phyloP scores from a whole-genome alignment of 139 green algal species.

The Coccomyxa sp. region DNA sequence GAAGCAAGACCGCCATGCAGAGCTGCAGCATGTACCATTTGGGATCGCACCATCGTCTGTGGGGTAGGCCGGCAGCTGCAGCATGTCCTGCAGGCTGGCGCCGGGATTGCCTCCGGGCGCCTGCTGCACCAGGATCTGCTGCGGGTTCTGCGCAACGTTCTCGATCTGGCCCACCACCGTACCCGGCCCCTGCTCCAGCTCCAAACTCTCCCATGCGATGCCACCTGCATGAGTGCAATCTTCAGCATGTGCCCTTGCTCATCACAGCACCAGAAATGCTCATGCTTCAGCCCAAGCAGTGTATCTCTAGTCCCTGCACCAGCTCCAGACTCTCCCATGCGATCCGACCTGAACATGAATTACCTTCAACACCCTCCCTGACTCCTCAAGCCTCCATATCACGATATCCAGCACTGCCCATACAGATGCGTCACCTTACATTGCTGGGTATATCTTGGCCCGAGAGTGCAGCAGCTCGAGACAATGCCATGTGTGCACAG shows the following conservation, averaged over 20 bases:
- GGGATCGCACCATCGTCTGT: no score
- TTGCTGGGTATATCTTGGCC: neutral
- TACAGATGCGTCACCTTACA: neutral
- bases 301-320: neutral
- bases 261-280: no score
- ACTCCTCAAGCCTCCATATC: no score
- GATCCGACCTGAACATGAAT: neutral
- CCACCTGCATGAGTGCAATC: neutral
- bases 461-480: neutral
- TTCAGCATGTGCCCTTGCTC: no score
- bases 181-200: neutral
- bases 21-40: neutral
- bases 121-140: neutral
- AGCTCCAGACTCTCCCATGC: neutral
- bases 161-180: neutral
- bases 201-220: neutral
- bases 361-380: no score
- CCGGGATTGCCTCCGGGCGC: no score
- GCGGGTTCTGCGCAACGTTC: neutral
- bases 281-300: neutral
- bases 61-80: neutral
- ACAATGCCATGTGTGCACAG: neutral
- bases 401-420: neutral
- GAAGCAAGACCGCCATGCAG: neutral
- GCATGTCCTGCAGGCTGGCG: neutral